These are phyloP conservation scores for Malassezia vespertilionis DNA, from an alignment of 1,284 basidiomycete species.

Conservation along the genomic window DNA sequence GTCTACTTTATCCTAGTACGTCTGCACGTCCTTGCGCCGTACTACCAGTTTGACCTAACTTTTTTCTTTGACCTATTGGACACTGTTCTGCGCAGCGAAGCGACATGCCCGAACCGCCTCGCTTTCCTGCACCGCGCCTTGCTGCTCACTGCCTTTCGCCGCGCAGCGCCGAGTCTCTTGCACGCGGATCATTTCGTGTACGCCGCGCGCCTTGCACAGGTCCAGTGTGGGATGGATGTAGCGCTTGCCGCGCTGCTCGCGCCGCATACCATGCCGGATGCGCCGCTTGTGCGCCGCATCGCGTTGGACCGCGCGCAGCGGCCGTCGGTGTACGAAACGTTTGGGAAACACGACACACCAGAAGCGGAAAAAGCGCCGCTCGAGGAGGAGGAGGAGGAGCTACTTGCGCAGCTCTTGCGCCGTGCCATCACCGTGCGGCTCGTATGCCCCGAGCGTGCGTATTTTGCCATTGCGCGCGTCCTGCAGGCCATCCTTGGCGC, in stretches of 20 bases:
- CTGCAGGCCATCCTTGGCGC: constrained; percentile 63
- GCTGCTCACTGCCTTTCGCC: constrained; percentile 76
- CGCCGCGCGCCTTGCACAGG: constrained; percentile 65
- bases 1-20: constrained; percentile 97
- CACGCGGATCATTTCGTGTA: constrained; percentile 86
- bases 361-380: constrained; percentile 56
- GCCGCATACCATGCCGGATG: constrained; percentile 51
- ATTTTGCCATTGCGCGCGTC: constrained; percentile 68
- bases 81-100: constrained; percentile 71
- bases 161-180: constrained; percentile 79
- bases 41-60: constrained; percentile 94
- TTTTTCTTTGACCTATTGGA: constrained; percentile 99
- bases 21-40: constrained; percentile 84
- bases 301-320: constrained; percentile 48
- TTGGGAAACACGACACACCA: no score
- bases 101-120: constrained; percentile 53
- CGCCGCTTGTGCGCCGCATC: constrained; percentile 48
- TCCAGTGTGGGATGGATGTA: constrained; percentile 56
- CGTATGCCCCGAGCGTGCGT: constrained; percentile 73
- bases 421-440: constrained; percentile 72
- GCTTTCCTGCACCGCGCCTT: constrained; percentile 79
- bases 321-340: no score
- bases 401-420: constrained; percentile 57
- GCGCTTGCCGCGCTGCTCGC: constrained; percentile 83
- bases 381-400: constrained; percentile 29